Base-by-base conservation (phyloP, 148 eudicot species). In the Persicaria maculosa region DNA sequence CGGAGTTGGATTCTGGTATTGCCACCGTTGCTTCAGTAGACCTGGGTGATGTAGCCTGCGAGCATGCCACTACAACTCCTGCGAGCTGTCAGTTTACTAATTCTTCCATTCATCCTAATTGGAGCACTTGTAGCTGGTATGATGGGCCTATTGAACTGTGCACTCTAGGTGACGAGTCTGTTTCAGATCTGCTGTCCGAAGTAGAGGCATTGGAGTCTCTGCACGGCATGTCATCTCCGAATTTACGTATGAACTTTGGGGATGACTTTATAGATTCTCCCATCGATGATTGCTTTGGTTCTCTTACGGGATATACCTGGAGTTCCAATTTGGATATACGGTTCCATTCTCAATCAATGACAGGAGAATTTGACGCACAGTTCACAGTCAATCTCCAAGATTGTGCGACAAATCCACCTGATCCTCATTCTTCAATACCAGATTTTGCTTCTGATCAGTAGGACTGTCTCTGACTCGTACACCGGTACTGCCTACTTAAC, bases 141-240 rank as follows among this genome's bases (percentile, higher is more conserved):
- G 58, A 61, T 73, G 47, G 90, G 85, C 92, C 96, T 9, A 88
- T 95, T 22, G 98, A 92, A 75, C 90, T 95, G 57, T 84, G 86
- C 77, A 83, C 91, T 47, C 77, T 95, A 76, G 98, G 89, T 36
- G 98, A 92, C 79, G 96, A 95, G 69, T 95, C 93, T 5, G 97
- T 95, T 62, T 95, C 98, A 7, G 98, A 95, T 86, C 75, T 95
- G 46, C 73, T 95, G 69, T 93, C 98, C 17, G 97, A 95, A 83
- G 98, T 92, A 9, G 98, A 95, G 83, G 98, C 98, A 15, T 86
- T 92, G 89, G 99, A 95, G 83, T 88, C 96, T 55, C 86, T 87
- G 54, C 78, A 89, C 70, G 89, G 84, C 69, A 65, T 88, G 77
- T 80, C 86, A 50, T 87, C 94, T 57, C 94, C 94, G 72, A 84